These are phyloP conservation scores for Huiozyma naganishii DNA, from an alignment of 805 yeast species.

Conservation along the genomic window DNA sequence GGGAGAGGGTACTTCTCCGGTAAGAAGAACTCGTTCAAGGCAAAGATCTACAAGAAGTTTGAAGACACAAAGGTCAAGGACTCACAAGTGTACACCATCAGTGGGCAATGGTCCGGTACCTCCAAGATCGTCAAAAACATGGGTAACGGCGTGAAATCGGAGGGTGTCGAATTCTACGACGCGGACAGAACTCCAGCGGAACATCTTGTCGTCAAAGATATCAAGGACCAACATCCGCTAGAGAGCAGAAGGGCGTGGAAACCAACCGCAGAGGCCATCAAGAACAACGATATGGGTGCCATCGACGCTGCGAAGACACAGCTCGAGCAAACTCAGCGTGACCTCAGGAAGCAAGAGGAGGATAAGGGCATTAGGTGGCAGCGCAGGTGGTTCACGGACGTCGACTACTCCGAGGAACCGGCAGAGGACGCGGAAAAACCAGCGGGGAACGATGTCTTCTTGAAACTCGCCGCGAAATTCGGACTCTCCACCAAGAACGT, in stretches of 20 bases:
- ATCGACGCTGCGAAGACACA: conserved; percentile 67
- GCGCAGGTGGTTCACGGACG: conserved; percentile 68
- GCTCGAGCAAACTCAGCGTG: conserved; percentile 83
- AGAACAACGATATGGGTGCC: conserved; percentile 60
- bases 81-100: conserved; percentile 71
- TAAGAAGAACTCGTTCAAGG: conserved; percentile 86
- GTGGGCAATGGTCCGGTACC: conserved; percentile 88
- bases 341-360: conserved; percentile 62
- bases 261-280: conserved; percentile 81
- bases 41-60: conserved; percentile 54
- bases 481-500: conserved; percentile 52
- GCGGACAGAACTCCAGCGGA: conserved; percentile 45
- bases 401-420: conserved; percentile 30
- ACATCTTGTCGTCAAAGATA: conserved; percentile 63
- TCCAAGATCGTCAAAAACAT: conserved; percentile 56
- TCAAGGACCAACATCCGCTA: conserved; percentile 67
- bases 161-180: conserved; percentile 45
- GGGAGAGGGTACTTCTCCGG: conserved; percentile 96
- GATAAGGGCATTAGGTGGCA: conserved; percentile 62
- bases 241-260: conserved; percentile 92
- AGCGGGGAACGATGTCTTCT: conserved; percentile 29
- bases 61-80: conserved; percentile 43
- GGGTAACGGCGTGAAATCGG: conserved; percentile 4
- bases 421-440: conserved; percentile 21
- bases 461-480: conserved; percentile 37